A percentile compares a stretch with the other conserved stretches of the same genome.
These are phyloP conservation scores for Raphidocelis subcapitata DNA, from an alignment of 139 green algal genomes.

Conservation along the genomic window DNA sequence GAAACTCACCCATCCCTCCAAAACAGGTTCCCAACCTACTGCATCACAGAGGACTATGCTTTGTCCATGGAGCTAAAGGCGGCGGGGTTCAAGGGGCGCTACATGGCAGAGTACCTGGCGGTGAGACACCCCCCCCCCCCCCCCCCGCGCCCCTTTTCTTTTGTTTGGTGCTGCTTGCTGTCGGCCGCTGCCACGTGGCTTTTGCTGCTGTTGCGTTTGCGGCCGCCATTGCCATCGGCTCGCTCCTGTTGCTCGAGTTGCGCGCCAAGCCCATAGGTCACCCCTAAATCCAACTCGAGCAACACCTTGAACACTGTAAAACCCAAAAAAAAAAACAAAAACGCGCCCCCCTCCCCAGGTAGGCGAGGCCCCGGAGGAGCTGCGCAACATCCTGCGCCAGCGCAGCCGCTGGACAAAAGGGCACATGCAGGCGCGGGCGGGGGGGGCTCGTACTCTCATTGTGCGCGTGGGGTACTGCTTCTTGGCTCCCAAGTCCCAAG, in stretches of 20 bases:
- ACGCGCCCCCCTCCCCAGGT: constrained; percentile 25
- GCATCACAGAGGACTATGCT: constrained; percentile 21
- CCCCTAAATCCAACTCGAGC: too few relatives aligned
- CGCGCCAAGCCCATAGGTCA: too few relatives aligned
- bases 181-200: too few relatives aligned
- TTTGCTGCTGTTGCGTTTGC: too few relatives aligned
- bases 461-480: neutral
- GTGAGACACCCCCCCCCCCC: too few relatives aligned
- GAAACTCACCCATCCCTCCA: too few relatives aligned
- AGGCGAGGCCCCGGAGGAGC: constrained; percentile 70
- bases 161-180: too few relatives aligned
- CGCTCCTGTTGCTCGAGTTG: too few relatives aligned
- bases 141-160: too few relatives aligned
- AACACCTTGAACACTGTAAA: too few relatives aligned
- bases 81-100: neutral
- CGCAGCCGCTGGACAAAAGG: constrained; percentile 73
- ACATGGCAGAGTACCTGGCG: constrained; percentile 26
- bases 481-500: neutral
- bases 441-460: neutral
- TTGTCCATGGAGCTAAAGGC: constrained; percentile 19
- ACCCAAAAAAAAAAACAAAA: too few relatives aligned
- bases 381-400: constrained; percentile 77
- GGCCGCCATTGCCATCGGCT: too few relatives aligned
- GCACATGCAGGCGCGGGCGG: constrained; percentile 54
- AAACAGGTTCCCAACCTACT: constrained; percentile 10